phyloP scores from a whole-genome alignment of 768 basidiomycete species.

The Mycena olivaceomarginata region DNA sequence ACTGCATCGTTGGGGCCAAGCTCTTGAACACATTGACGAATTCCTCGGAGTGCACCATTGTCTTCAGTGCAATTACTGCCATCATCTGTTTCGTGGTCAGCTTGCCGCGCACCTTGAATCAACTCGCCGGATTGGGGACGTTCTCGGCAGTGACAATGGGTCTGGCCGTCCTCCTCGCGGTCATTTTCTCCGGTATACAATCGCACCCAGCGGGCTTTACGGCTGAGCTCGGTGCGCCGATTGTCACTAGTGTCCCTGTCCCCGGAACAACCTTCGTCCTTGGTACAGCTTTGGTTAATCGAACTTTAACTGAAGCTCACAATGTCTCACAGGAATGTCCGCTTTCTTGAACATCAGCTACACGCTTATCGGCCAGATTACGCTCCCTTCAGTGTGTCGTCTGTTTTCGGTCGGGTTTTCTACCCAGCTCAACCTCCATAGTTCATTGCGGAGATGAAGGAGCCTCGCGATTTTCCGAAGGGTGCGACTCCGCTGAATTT shows the following conservation, averaged over 20 bases:
- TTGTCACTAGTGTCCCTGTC: conserved; percentile 59
- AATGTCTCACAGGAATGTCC: conserved; percentile 57
- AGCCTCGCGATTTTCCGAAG: conserved; percentile 68
- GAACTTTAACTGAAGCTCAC: neutral
- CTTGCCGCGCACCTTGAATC: conserved; percentile 64
- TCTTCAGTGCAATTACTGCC: conserved; percentile 59
- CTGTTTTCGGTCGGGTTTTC: neutral
- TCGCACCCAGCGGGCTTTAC: conserved; percentile 43
- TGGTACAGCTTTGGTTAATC: conserved; percentile 46
- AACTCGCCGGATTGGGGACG: conserved; percentile 62
- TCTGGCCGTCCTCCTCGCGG: conserved; percentile 63
- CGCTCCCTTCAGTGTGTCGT: conserved; percentile 52
- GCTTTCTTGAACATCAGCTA: conserved; percentile 68
- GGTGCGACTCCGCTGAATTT: neutral
- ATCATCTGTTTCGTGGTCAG: conserved; percentile 63
- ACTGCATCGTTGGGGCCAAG: conserved; percentile 66
- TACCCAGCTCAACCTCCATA: conserved; percentile 47
- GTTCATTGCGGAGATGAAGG: conserved; percentile 70
- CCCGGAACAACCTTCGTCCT: conserved; percentile 61
- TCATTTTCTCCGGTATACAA: conserved; percentile 63
- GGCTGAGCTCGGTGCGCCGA: conserved; percentile 54
- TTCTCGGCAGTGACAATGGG: conserved; percentile 67
- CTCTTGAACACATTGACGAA: conserved; percentile 66
- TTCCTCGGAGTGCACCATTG: conserved; percentile 63
- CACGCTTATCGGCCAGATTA: conserved; percentile 66